A percentile compares a stretch with the other conserved stretches of the same genome.
These are phyloP conservation scores for Suillus paluster DNA, from an alignment of 768 basidiomycete species.

Conservation along the genomic window DNA sequence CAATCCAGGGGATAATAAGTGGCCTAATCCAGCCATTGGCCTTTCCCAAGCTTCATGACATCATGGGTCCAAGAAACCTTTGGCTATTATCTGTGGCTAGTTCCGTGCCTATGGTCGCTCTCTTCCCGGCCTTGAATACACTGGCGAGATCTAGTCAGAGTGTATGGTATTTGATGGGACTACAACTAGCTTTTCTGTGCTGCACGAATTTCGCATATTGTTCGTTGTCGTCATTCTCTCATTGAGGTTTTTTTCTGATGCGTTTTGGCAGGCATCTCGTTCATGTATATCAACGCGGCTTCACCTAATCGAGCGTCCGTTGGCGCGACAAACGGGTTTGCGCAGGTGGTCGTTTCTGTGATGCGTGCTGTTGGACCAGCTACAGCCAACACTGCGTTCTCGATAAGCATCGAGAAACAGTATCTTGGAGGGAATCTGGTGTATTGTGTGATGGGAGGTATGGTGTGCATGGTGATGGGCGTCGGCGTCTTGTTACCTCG, in stretches of 20 bases:
- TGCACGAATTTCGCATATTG: slow-evolving; percentile 36
- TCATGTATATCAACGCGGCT: slow-evolving; percentile 69
- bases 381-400: slow-evolving; percentile 31
- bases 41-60: slow-evolving; percentile 58
- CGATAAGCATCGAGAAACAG: slow-evolving; percentile 25
- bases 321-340: slow-evolving; percentile 72
- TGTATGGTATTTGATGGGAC: slow-evolving; percentile 54
- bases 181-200: slow-evolving; percentile 53
- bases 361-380: slow-evolving; percentile 33
- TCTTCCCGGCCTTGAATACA: slow-evolving; percentile 48
- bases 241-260: background rate
- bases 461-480: slow-evolving; percentile 35
- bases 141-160: slow-evolving; percentile 24
- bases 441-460: slow-evolving; percentile 45
- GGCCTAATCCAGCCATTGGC: slow-evolving; percentile 60
- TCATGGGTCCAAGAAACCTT: slow-evolving; percentile 58
- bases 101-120: slow-evolving; percentile 49
- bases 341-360: slow-evolving; percentile 31
- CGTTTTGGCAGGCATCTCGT: slow-evolving; percentile 54
- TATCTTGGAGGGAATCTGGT: slow-evolving; percentile 60
- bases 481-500: background rate
- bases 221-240: background rate
- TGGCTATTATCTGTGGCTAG: slow-evolving; percentile 56
- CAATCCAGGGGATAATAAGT: slow-evolving; percentile 20
- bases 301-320: slow-evolving; percentile 71